Percentiles rank a stretch among this genome's conserved stretches.
phyloP scores from a whole-genome alignment of 345 rosid genomes.

The Abelmoschus esculentus region DNA sequence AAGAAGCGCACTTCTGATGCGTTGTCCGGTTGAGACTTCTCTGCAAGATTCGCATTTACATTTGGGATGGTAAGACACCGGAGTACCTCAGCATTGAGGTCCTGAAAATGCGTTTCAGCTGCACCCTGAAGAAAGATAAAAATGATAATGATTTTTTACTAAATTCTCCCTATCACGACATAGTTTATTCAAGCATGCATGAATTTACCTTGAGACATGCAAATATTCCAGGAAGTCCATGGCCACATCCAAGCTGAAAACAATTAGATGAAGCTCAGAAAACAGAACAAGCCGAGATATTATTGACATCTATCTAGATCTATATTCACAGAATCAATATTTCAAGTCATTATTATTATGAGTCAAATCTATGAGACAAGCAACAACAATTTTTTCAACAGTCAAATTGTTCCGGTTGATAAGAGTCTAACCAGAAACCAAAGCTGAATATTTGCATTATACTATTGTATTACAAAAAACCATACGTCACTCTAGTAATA shows the following conservation, averaged over 20 bases:
- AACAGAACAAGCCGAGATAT: neutral
- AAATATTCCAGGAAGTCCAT: constrained; percentile 81
- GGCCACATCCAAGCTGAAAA: constrained; percentile 94
- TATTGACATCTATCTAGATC: neutral
- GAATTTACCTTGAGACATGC: constrained; percentile 65
- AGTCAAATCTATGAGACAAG: neutral
- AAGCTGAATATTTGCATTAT: neutral
- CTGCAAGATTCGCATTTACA: constrained; percentile 41
- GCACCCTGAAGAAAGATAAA: constrained; percentile 46
- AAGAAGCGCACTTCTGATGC: constrained; percentile 44
- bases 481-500: neutral
- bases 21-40: constrained; percentile 16
- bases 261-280: constrained; percentile 11
- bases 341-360: neutral
- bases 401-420: neutral
- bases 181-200: constrained; percentile 5
- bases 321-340: neutral
- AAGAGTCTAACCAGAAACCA: neutral
- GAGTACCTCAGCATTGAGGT: constrained; percentile 87
- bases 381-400: neutral
- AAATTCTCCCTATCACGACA: neutral
- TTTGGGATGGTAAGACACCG: constrained; percentile 76
- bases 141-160: constrained; percentile 11
- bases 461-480: neutral
- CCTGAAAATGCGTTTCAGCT: constrained; percentile 66